These are phyloP conservation scores for Metschnikowia similis DNA, from an alignment of 805 yeast species.

Conservation along the genomic window DNA sequence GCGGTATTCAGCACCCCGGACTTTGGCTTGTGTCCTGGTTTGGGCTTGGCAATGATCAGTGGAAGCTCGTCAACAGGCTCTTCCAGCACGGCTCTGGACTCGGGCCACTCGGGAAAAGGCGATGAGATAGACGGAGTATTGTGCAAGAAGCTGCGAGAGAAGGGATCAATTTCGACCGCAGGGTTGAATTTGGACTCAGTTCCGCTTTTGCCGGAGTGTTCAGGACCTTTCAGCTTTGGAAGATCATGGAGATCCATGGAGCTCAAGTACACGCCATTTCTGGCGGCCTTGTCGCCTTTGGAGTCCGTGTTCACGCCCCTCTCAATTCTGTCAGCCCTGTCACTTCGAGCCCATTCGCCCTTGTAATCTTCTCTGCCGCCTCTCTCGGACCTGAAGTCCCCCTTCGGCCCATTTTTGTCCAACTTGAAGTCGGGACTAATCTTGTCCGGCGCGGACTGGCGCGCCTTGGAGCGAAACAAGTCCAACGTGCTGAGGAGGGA, in stretches of 20 bases:
- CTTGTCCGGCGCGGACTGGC: no score
- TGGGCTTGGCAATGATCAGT: constrained; percentile 68
- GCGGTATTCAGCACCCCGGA: constrained; percentile 33
- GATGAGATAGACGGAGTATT: not conserved
- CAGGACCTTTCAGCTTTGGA: not conserved
- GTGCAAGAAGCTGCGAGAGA: not conserved
- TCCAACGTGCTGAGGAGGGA: constrained; percentile 78
- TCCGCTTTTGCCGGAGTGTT: not conserved
- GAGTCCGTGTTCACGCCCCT: no score
- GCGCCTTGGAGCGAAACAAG: constrained; percentile 44
- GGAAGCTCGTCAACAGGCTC: constrained; percentile 18
- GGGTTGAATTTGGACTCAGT: not conserved
- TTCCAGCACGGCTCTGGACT: not conserved
- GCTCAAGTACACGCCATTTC: no score
- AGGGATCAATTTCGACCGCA: not conserved
- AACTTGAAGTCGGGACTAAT: no score
- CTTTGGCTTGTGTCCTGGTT: constrained; percentile 11
- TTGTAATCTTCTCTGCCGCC: no score
- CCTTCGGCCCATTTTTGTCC: no score
- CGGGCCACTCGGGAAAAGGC: not conserved
- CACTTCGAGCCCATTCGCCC: no score
- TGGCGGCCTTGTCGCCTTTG: no score
- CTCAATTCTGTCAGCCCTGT: no score
- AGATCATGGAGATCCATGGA: no score
- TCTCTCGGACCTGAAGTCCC: no score